Evolutionary conservation across 2,329 filamentous ascomycete species (phyloP), one percentile per base, ranked within the genome.

Genomic region (Diaporthe helianthi): DNA sequence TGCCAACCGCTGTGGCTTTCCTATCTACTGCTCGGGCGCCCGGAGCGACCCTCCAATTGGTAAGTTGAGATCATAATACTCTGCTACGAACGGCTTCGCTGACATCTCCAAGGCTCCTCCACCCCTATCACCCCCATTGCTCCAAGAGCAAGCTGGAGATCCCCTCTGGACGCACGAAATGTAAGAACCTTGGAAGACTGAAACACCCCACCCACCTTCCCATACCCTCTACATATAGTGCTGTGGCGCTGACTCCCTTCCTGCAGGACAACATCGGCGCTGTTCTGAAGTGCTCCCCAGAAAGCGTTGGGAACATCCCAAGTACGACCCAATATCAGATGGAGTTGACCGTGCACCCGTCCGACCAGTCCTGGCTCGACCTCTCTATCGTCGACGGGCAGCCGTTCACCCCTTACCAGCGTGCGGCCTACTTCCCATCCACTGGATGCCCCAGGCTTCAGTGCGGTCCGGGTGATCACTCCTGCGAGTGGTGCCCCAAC

Each of bases 401-500:
- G 7, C 64, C 64, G 1, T 66, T 66, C 29, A 55, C 51, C 8
- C 36, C 41, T 4, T 55, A 66, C 64, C 19, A 47, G 26, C 64
- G 64, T 1, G 64, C 64, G 10, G 64, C 47, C 4, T 49, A 55
- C 15, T 66, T 66, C 3, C 47, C 51, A 1, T 38, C 29, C 6
- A 22, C 22, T 47, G 51, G 51, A 8, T 66, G 64, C 22, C 31
- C 4, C 29, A 4, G 22, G n/a, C 38, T 66, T 8, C 22, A 66
- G 29, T 66, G 64, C 29, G n/a, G 38, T 0, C 64, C 51, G 10
- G 64, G 64, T 2, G 51, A 66, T 4, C 24, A 66, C 29, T 46
- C 41, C 8, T 66, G 64, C 38, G 64, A 66, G 64, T 66, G 64
- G 64, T 66, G 64, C 3, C 64, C 64, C 2, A 29, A 29, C 15